phyloP scores from a whole-genome alignment of 768 basidiomycete genomes.

The Vishniacozyma victoriae region DNA sequence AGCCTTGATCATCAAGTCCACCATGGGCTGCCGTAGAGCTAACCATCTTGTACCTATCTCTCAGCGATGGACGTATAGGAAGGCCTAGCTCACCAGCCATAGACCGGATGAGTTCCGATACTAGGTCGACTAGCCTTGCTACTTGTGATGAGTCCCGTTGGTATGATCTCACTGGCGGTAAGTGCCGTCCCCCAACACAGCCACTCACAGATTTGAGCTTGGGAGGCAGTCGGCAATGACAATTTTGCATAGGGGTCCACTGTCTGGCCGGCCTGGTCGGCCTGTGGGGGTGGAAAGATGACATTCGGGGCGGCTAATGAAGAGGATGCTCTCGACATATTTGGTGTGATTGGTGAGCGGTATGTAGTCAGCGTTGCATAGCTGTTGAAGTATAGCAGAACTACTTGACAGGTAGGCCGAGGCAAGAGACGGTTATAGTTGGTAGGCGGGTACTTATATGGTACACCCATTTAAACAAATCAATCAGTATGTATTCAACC shows the following conservation, averaged over 20 bases:
- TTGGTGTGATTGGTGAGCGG: background rate
- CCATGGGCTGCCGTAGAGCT: conserved; percentile 23
- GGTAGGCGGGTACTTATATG: background rate
- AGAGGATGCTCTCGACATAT: background rate
- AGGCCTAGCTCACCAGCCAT: conserved; percentile 29
- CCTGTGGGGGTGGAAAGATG: background rate
- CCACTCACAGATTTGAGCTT: conserved; percentile 33
- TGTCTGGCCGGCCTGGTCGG: no score
- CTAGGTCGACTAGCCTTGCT: conserved; percentile 28
- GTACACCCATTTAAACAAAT: background rate
- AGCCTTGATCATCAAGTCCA: conserved; percentile 32
- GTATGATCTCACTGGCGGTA: conserved; percentile 39
- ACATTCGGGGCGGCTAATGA: background rate
- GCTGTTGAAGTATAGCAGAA: no score
- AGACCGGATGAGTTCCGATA: conserved; percentile 35
- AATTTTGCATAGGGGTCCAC: conserved; percentile 5
- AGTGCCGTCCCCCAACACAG: background rate
- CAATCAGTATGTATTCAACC: no score
- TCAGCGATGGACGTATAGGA: background rate
- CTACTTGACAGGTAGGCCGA: no score
- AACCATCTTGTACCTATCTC: conserved; percentile 38
- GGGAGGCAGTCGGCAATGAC: conserved; percentile 24
- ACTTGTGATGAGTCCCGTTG: conserved; percentile 43
- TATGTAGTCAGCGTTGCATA: no score
- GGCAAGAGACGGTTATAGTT: no score